Percentiles rank a stretch among this genome's conserved stretches.
Evolutionary conservation across 1,284 basidiomycete genomes (phyloP).

Genomic region (Leccinum colubrinum): DNA sequence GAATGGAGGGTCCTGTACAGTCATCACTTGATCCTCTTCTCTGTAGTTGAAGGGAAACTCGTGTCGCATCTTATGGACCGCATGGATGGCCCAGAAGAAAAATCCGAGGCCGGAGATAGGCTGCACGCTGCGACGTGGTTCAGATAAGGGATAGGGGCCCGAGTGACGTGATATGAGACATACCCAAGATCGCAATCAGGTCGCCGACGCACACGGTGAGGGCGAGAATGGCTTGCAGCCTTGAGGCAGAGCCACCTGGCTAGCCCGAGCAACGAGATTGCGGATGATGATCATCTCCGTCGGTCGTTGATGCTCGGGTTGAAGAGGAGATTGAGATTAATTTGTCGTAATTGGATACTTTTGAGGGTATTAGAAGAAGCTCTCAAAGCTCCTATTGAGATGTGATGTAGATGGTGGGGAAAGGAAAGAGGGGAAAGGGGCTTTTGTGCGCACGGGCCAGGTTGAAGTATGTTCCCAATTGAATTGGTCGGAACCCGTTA

Average conservation of each 20-base stretch:
- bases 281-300: constrained; percentile 8
- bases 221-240: constrained; percentile 14
- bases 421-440: not conserved
- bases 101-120: constrained; percentile 20
- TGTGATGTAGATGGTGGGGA: not conserved
- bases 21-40: constrained; percentile 1
- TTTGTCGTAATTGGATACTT: not conserved
- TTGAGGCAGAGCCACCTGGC: not conserved
- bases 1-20: constrained; percentile 3
- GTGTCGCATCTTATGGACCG: constrained; percentile 20
- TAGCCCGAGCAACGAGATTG: not conserved
- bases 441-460: too few species aligned
- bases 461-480: too few species aligned
- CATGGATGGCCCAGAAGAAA: constrained; percentile 21
- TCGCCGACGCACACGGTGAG: constrained; percentile 24
- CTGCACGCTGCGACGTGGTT: constrained; percentile 11
- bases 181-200: constrained; percentile 23
- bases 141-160: not conserved
- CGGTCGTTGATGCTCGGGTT: not conserved
- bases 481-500: constrained; percentile 36
- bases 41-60: constrained; percentile 11
- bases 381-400: too few species aligned
- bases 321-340: not conserved
- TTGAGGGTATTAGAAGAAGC: not conserved
- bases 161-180: not conserved